These are phyloP conservation scores for Torrubiellomyces zombiae DNA, from an alignment of 2,329 filamentous ascomycete genomes.

Conservation along the genomic window DNA sequence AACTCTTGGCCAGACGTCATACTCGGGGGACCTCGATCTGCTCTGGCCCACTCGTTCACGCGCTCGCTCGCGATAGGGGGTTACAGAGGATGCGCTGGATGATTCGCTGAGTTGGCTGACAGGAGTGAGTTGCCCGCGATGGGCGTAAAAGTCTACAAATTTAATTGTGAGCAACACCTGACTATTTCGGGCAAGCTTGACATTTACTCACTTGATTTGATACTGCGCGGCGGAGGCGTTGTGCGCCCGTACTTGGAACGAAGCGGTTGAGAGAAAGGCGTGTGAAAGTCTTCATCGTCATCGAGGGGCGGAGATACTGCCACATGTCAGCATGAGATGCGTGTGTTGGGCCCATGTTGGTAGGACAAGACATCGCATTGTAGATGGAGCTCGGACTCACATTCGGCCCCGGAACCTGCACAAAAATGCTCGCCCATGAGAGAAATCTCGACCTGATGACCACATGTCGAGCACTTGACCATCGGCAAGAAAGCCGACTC, in stretches of 20 bases:
- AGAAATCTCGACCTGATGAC: slow-evolving; percentile 62
- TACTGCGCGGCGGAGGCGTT: slow-evolving; percentile 27
- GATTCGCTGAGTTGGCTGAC: slow-evolving; percentile 43
- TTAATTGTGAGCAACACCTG: slow-evolving; percentile 20
- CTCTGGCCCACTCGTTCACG: too few species aligned
- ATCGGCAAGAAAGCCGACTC: slow-evolving; percentile 59
- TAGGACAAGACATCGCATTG: too few species aligned
- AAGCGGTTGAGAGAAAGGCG: slow-evolving; percentile 10
- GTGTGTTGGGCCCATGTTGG: too few species aligned
- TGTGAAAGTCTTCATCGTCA: slow-evolving; percentile 11
- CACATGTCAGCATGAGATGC: slow-evolving; percentile 1
- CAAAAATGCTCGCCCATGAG: slow-evolving; percentile 78
- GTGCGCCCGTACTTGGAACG: slow-evolving; percentile 21
- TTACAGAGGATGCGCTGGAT: slow-evolving; percentile 49
- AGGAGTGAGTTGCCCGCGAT: slow-evolving; percentile 44
- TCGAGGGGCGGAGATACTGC: slow-evolving; percentile 23
- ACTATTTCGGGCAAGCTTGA: too few species aligned
- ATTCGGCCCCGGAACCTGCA: slow-evolving; percentile 28
- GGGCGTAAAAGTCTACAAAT: slow-evolving; percentile 37
- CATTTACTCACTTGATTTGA: too few species aligned
- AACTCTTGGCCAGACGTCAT: too few species aligned
- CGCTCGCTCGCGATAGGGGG: too few species aligned
- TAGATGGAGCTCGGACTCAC: slow-evolving; percentile 18
- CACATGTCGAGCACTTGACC: slow-evolving; percentile 77
- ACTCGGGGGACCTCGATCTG: too few species aligned